A percentile compares a stretch with the other conserved stretches of the same genome.
Conservation (phyloP, 2,329 filamentous ascomycete species). For the Pseudocercospora vitis region DNA sequence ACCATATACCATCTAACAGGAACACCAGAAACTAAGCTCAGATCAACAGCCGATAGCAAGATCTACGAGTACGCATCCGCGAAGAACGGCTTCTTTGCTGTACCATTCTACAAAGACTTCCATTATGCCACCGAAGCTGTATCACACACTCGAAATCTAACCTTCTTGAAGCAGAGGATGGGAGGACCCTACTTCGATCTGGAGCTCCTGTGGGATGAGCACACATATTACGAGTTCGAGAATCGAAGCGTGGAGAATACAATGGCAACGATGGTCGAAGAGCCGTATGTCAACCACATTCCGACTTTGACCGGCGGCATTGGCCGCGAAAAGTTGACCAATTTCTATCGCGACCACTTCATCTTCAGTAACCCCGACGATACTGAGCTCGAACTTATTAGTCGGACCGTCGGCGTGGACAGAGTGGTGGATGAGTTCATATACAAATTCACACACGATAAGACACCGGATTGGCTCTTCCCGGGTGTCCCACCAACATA, state of each 20-base stretch:
- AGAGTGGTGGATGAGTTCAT: slow-evolving; percentile 71
- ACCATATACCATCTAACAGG: slow-evolving; percentile 32
- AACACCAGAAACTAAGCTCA: slow-evolving; percentile 22
- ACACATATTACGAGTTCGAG: slow-evolving; percentile 69
- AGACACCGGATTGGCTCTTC: slow-evolving; percentile 65
- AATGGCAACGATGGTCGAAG: slow-evolving; percentile 78
- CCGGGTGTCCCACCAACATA: slow-evolving; percentile 61
- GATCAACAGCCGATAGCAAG: slow-evolving; percentile 22
- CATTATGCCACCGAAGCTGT: slow-evolving; percentile 57
- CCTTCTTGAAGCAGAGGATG: slow-evolving; percentile 63
- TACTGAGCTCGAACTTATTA: slow-evolving; percentile 66
- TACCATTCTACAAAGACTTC: slow-evolving; percentile 55
- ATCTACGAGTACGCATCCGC: slow-evolving; percentile 50
- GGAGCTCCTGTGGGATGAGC: slow-evolving; percentile 76
- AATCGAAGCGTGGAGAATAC: slow-evolving; percentile 68
- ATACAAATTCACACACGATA: slow-evolving; percentile 63
- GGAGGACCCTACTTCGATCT: slow-evolving; percentile 70
- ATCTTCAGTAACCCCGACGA: slow-evolving; percentile 71
- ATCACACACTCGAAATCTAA: slow-evolving; percentile 65
- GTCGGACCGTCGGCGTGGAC: slow-evolving; percentile 69
- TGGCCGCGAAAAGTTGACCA: slow-evolving; percentile 61
- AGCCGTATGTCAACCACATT: slow-evolving; percentile 77
- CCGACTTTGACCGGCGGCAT: slow-evolving; percentile 69
- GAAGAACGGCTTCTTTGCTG: slow-evolving; percentile 46
- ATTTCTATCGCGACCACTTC: slow-evolving; percentile 73